phyloP scores from a whole-genome alignment of 2,329 filamentous ascomycete genomes.

The Aureobasidium mangrovei region DNA sequence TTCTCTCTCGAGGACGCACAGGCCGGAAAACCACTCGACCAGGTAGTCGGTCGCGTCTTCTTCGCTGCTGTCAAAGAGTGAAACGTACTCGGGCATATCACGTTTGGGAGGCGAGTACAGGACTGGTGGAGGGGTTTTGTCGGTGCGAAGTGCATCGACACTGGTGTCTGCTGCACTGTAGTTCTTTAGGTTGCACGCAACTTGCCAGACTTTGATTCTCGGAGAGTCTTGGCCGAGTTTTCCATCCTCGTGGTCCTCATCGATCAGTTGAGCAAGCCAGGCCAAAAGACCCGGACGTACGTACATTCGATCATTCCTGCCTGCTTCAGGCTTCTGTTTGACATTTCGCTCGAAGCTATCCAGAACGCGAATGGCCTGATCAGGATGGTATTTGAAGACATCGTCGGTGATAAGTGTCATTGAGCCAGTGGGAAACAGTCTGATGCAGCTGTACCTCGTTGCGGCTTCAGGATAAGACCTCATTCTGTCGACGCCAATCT shows the following conservation, averaged over 20 bases:
- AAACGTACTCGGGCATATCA: slow-evolving; percentile 20
- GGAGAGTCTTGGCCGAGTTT: slow-evolving; percentile 14
- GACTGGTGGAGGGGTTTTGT: not conserved
- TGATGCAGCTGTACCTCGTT: slow-evolving; percentile 19
- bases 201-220: slow-evolving; percentile 20
- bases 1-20: slow-evolving; percentile 18
- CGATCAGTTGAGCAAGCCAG: slow-evolving; percentile 20
- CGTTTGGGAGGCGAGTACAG: slow-evolving; percentile 4
- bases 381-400: slow-evolving; percentile 32
- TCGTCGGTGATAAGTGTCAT: slow-evolving; percentile 38
- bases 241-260: slow-evolving; percentile 13
- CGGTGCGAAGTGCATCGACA: not conserved
- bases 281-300: slow-evolving; percentile 23
- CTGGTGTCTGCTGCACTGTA: not conserved
- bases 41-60: slow-evolving; percentile 22
- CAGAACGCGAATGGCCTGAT: slow-evolving; percentile 30
- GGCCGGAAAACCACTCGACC: slow-evolving; percentile 25
- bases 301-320: slow-evolving; percentile 20
- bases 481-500: slow-evolving; percentile 4
- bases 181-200: slow-evolving; percentile 19
- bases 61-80: slow-evolving; percentile 21
- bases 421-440: slow-evolving; percentile 31
- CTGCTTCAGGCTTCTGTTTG: slow-evolving; percentile 21
- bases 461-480: not conserved
- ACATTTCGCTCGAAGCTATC: slow-evolving; percentile 27